A percentile compares a stretch with the other conserved stretches of the same genome.
These are phyloP conservation scores for Fonsecaea monophora DNA, from an alignment of 2,329 filamentous ascomycete genomes.

Conservation along the genomic window DNA sequence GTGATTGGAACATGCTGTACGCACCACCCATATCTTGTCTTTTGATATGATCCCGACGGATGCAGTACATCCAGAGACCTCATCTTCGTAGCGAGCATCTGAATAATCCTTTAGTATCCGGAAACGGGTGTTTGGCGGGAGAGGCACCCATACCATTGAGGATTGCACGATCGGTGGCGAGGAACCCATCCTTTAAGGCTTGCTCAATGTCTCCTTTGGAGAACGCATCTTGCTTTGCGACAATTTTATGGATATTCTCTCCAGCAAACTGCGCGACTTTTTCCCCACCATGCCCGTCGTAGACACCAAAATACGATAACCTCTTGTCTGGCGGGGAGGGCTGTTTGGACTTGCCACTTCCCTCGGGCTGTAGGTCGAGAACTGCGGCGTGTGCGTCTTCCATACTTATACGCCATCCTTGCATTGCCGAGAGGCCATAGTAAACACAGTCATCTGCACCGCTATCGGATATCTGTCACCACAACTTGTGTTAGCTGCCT, in stretches of 20 bases:
- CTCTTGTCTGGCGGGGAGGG: constrained; percentile 72
- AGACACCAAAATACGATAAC: constrained; percentile 96
- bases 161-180: constrained; percentile 94
- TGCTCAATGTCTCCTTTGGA: constrained; percentile 90
- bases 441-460: constrained; percentile 92
- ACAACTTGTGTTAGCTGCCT: constrained; percentile 13
- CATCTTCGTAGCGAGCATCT: constrained; percentile 97
- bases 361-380: constrained; percentile 78
- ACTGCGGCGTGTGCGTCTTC: constrained; percentile 92
- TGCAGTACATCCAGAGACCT: constrained; percentile 96
- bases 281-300: constrained; percentile 95
- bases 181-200: constrained; percentile 94
- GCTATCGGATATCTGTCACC: constrained; percentile 76
- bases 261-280: constrained; percentile 94
- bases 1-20: constrained; percentile 45
- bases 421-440: constrained; percentile 97
- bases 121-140: constrained; percentile 15
- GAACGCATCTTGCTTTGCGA: constrained; percentile 93
- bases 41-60: constrained; percentile 87
- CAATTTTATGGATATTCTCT: constrained; percentile 90
- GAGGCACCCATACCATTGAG: constrained; percentile 73
- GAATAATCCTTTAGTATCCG: constrained; percentile 40
- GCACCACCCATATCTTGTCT: constrained; percentile 92
- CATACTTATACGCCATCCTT: constrained; percentile 99
- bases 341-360: constrained; percentile 58